A percentile compares a stretch with the other conserved stretches of the same genome.
Conservation (phyloP, 2,329 filamentous ascomycete genomes). For the Epichloe elymi region DNA sequence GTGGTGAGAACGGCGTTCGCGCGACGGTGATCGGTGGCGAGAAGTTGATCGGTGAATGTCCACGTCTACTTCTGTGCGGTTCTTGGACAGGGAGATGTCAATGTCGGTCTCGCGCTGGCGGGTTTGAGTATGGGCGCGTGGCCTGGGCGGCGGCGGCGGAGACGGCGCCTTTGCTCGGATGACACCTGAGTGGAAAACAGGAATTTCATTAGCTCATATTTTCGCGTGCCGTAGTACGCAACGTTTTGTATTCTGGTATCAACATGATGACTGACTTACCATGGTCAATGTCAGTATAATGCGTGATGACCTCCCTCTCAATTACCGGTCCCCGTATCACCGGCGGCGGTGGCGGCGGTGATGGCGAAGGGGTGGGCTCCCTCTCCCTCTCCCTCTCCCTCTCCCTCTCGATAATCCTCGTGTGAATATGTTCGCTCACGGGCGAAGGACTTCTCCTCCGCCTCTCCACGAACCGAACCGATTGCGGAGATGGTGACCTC, state of each 20-base stretch:
- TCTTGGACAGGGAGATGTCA: constrained; percentile 42
- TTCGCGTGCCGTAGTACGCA: neutral
- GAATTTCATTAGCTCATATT: neutral
- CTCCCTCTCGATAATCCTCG: constrained; percentile 36
- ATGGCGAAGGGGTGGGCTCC: constrained; percentile 28
- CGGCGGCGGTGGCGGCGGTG: constrained; percentile 45
- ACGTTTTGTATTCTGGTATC: neutral
- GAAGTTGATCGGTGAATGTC: constrained; percentile 35
- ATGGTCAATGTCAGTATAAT: constrained; percentile 78
- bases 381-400: constrained; percentile 14
- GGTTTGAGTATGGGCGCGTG: constrained; percentile 16
- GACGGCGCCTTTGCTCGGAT: constrained; percentile 29
- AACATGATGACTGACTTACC: constrained; percentile 38
- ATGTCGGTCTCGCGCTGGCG: constrained; percentile 39
- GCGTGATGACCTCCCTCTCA: constrained; percentile 78
- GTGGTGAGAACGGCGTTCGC: constrained; percentile 26
- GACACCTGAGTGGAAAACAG: constrained; percentile 24
- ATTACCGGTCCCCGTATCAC: constrained; percentile 66
- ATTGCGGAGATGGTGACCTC: constrained; percentile 14
- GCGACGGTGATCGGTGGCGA: constrained; percentile 18
- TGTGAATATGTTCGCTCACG: constrained; percentile 33
- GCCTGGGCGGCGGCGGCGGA: constrained; percentile 35
- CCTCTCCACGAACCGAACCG: constrained; percentile 26
- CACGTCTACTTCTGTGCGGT: constrained; percentile 45
- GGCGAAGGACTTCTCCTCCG: constrained; percentile 25